A percentile compares a stretch with the other conserved stretches of the same genome.
phyloP scores from a whole-genome alignment of 2,329 filamentous ascomycete genomes.

The Biscogniauxia mediterranea region DNA sequence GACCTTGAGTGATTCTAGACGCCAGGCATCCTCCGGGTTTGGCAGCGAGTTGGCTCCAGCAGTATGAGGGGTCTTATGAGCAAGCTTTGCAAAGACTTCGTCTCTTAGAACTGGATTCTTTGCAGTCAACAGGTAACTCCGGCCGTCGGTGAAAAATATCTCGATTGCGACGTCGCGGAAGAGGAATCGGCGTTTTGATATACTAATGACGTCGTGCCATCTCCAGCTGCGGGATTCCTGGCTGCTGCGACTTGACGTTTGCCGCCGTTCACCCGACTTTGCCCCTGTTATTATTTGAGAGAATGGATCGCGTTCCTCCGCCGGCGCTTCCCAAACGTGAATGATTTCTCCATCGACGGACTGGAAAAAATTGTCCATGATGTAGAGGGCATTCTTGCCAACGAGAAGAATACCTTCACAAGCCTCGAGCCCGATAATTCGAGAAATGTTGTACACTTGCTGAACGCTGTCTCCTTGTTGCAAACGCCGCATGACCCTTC shows the following conservation, averaged over 20 bases:
- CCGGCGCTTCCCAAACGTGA: conserved; percentile 89
- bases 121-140: conserved; percentile 88
- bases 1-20: conserved; percentile 78
- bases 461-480: conserved; percentile 90
- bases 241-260: conserved; percentile 57
- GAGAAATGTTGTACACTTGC: conserved; percentile 91
- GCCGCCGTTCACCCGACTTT: conserved; percentile 59
- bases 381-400: conserved; percentile 87
- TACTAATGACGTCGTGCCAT: conserved; percentile 91
- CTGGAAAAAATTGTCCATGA: conserved; percentile 96
- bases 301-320: conserved; percentile 91
- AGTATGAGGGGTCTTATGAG: conserved; percentile 77
- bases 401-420: conserved; percentile 91
- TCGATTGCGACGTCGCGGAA: conserved; percentile 97
- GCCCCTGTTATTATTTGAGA: conserved; percentile 86
- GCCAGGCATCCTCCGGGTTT: conserved; percentile 86
- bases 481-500: conserved; percentile 93
- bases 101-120: conserved; percentile 73
- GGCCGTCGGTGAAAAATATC: conserved; percentile 93
- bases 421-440: conserved; percentile 89
- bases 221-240: conserved; percentile 89
- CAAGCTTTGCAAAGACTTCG: conserved; percentile 74
- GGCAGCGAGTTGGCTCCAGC: conserved; percentile 65
- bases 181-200: conserved; percentile 91
- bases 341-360: conserved; percentile 94